These are phyloP conservation scores for Ambrosiella xylebori DNA, from an alignment of 2,329 filamentous ascomycete genomes.

Conservation along the genomic window DNA sequence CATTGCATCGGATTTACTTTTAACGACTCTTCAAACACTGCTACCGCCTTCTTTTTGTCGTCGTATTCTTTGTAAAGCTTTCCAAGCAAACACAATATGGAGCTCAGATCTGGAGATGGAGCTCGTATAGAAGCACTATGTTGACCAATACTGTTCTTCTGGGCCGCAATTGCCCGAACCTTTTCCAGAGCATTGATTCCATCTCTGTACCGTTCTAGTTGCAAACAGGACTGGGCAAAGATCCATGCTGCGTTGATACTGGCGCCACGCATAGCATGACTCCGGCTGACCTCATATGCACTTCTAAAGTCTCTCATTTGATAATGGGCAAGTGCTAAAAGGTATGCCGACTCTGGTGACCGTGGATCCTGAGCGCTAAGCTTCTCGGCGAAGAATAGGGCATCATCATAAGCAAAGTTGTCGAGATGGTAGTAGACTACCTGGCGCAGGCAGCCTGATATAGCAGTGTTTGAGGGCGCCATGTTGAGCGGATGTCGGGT, in stretches of 20 bases:
- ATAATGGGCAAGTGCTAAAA: constrained; percentile 71
- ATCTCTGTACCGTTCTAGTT: constrained; percentile 60
- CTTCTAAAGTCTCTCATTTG: constrained; percentile 69
- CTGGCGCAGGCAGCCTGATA: constrained; percentile 38
- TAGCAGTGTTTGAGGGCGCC: constrained; percentile 34
- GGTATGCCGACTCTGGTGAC: constrained; percentile 62
- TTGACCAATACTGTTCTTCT: constrained; percentile 62
- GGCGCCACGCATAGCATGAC: constrained; percentile 48
- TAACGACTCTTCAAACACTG: constrained; percentile 74
- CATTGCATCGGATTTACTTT: constrained; percentile 93
- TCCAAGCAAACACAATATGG: constrained; percentile 67
- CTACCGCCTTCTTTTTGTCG: constrained; percentile 64
- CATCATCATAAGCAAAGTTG: constrained; percentile 76
- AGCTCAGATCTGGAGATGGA: constrained; percentile 64
- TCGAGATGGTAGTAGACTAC: constrained; percentile 59
- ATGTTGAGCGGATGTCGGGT: constrained; percentile 21
- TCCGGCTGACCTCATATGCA: constrained; percentile 67
- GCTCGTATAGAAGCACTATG: constrained; percentile 63
- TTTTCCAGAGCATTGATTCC: constrained; percentile 75
- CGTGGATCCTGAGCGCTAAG: constrained; percentile 70
- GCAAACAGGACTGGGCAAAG: constrained; percentile 76
- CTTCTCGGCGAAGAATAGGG: constrained; percentile 82
- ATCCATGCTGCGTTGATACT: constrained; percentile 82
- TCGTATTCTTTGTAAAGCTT: constrained; percentile 77
- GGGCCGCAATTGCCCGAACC: constrained; percentile 56